Conservation (phyloP, 2,329 filamentous ascomycete genomes). For the Aspergillus flavus region DNA sequence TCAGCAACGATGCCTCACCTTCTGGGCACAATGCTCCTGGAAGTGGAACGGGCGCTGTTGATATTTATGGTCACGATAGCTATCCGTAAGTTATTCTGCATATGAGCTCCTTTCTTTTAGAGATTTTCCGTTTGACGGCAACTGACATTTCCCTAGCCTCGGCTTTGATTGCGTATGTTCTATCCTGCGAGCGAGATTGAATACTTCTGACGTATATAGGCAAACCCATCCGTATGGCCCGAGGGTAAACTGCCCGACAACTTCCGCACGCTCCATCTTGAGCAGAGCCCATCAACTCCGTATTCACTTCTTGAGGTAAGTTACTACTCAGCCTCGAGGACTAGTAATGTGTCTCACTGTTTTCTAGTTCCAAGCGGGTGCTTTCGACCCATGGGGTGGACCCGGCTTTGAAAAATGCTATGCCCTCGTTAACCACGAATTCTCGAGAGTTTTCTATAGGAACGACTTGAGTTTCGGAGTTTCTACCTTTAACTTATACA, state of each 20-base stretch:
- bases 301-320: slow-evolving; percentile 63
- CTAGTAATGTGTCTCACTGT: slow-evolving; percentile 7
- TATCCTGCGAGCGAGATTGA: not conserved
- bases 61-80: slow-evolving; percentile 68
- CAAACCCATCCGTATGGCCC: slow-evolving; percentile 65
- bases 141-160: slow-evolving; percentile 24
- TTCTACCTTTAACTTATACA: slow-evolving; percentile 73
- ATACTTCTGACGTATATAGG: slow-evolving; percentile 27
- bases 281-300: slow-evolving; percentile 66
- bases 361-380: slow-evolving; percentile 66
- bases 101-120: not conserved
- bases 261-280: slow-evolving; percentile 57
- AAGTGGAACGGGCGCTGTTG: slow-evolving; percentile 57
- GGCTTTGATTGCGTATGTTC: slow-evolving; percentile 44
- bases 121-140: not conserved
- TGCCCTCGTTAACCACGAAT: slow-evolving; percentile 69
- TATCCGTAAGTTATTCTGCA: slow-evolving; percentile 52
- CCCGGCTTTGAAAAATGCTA: slow-evolving; percentile 69
- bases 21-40: slow-evolving; percentile 66
- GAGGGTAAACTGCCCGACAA: slow-evolving; percentile 57
- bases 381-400: slow-evolving; percentile 76
- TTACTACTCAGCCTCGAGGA: not conserved
- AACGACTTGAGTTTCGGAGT: slow-evolving; percentile 69
- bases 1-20: slow-evolving; percentile 71
- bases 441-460: slow-evolving; percentile 78